These are phyloP conservation scores for Cochlearia excelsa DNA, from an alignment of 345 rosid species.

Conservation along the genomic window DNA sequence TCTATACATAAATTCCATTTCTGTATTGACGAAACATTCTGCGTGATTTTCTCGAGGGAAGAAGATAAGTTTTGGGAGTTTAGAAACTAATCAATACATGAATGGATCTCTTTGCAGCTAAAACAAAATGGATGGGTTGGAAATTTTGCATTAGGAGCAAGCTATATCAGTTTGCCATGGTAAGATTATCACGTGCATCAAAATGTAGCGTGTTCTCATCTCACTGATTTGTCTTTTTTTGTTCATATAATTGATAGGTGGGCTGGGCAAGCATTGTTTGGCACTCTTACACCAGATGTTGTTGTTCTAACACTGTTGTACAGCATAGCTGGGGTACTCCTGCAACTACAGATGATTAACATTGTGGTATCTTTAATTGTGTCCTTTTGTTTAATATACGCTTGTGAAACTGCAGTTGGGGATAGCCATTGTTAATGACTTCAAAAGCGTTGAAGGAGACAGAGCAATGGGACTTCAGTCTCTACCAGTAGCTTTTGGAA, in stretches of 20 bases:
- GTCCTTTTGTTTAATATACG: constrained; percentile 4
- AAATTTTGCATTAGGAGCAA: constrained; percentile 91
- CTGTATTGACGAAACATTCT: not conserved
- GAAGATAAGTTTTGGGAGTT: constrained; percentile 24
- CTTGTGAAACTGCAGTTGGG: constrained; percentile 56
- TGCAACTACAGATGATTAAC: not conserved
- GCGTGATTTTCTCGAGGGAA: constrained; percentile 6
- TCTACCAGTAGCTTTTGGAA: constrained; percentile 93
- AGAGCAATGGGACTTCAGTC: constrained; percentile 97
- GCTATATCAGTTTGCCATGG: constrained; percentile 99
- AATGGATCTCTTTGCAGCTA: constrained; percentile 54
- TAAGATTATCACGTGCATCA: constrained; percentile 29
- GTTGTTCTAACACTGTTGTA: constrained; percentile 90
- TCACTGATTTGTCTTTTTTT: constrained; percentile 5
- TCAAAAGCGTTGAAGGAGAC: constrained; percentile 97
- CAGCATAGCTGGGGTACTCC: constrained; percentile 92
- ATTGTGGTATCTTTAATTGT: not conserved
- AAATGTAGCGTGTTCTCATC: not conserved
- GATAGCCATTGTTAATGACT: constrained; percentile 94
- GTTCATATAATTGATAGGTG: constrained; percentile 55
- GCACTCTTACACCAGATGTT: constrained; percentile 89
- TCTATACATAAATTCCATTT: constrained; percentile 13
- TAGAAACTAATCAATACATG: constrained; percentile 7
- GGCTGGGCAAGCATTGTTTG: constrained; percentile 99
- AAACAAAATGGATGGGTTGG: constrained; percentile 99